These are phyloP conservation scores for Barnettozyma vustinii DNA, from an alignment of 805 yeast species.

Conservation along the genomic window DNA sequence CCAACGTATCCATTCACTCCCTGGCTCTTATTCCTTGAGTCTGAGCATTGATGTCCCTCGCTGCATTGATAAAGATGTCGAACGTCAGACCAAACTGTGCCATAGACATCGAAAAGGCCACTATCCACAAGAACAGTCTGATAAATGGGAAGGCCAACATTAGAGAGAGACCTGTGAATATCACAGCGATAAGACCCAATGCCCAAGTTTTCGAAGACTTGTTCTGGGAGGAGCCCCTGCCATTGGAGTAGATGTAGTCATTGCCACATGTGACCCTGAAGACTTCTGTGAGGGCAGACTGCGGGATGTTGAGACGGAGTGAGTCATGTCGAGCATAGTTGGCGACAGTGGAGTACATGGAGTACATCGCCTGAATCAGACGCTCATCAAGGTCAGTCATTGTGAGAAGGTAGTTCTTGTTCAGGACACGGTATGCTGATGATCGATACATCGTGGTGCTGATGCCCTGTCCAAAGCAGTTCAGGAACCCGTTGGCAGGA, in stretches of 20 bases:
- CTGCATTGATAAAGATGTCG: not conserved
- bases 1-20: slow-evolving; percentile 1
- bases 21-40: not conserved
- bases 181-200: not conserved
- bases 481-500: slow-evolving; percentile 6
- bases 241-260: not conserved
- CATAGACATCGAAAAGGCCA: slow-evolving; percentile 1
- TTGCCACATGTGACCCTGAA: not conserved
- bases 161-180: not conserved
- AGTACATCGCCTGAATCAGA: not conserved
- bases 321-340: not conserved
- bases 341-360: not conserved
- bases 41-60: not conserved
- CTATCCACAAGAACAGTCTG: not conserved
- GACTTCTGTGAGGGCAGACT: not conserved
- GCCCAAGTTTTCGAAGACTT: slow-evolving; percentile 3
- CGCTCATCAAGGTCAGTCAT: slow-evolving; percentile 1
- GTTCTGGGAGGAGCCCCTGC: not conserved
- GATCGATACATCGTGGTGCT: not conserved
- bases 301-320: slow-evolving; percentile 3
- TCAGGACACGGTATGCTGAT: slow-evolving; percentile 3
- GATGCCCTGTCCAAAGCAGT: slow-evolving; percentile 5
- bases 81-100: slow-evolving; percentile 3
- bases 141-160: not conserved
- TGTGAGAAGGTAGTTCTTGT: slow-evolving; percentile 1